These are phyloP conservation scores for Periconia sp. DNA, from an alignment of 2,329 filamentous ascomycete species.

Conservation along the genomic window DNA sequence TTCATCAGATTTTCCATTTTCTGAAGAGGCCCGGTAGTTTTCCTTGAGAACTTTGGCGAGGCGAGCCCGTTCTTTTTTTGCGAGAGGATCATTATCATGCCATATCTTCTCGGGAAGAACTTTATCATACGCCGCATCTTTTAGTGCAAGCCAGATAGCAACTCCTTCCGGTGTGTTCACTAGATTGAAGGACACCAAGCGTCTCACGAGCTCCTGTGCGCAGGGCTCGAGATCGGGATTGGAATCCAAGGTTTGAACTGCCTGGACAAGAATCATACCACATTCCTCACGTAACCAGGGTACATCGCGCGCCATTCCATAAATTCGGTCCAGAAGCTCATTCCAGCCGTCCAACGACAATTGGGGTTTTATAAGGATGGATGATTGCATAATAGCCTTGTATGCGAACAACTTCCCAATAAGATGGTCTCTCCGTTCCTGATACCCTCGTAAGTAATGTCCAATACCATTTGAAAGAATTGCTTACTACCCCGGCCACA, in stretches of 20 bases:
- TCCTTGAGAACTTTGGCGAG: slow-evolving; percentile 81
- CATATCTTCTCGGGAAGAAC: slow-evolving; percentile 71
- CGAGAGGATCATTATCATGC: slow-evolving; percentile 72
- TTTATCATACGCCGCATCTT: slow-evolving; percentile 60
- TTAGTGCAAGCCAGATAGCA: slow-evolving; percentile 79
- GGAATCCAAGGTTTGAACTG: slow-evolving; percentile 59
- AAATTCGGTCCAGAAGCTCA: slow-evolving; percentile 69
- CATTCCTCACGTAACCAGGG: slow-evolving; percentile 89
- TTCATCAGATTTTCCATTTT: slow-evolving; percentile 46
- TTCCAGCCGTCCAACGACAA: slow-evolving; percentile 61
- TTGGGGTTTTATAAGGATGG: slow-evolving; percentile 64
- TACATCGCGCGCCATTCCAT: slow-evolving; percentile 76
- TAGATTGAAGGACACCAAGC: slow-evolving; percentile 65
- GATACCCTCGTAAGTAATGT: slow-evolving; percentile 39
- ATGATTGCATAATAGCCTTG: slow-evolving; percentile 81
- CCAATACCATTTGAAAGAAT: not conserved
- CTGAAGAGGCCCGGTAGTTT: slow-evolving; percentile 57
- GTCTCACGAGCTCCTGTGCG: slow-evolving; percentile 63
- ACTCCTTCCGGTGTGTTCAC: slow-evolving; percentile 85
- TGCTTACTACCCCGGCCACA: slow-evolving; percentile 55
- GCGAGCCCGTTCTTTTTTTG: slow-evolving; percentile 65
- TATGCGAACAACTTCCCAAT: slow-evolving; percentile 87
- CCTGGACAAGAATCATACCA: slow-evolving; percentile 77
- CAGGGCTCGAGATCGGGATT: slow-evolving; percentile 54
- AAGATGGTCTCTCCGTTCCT: slow-evolving; percentile 84